Base-by-base conservation (phyloP, 2,329 filamentous ascomycete genomes). In the Gnomoniopsis sp. region DNA sequence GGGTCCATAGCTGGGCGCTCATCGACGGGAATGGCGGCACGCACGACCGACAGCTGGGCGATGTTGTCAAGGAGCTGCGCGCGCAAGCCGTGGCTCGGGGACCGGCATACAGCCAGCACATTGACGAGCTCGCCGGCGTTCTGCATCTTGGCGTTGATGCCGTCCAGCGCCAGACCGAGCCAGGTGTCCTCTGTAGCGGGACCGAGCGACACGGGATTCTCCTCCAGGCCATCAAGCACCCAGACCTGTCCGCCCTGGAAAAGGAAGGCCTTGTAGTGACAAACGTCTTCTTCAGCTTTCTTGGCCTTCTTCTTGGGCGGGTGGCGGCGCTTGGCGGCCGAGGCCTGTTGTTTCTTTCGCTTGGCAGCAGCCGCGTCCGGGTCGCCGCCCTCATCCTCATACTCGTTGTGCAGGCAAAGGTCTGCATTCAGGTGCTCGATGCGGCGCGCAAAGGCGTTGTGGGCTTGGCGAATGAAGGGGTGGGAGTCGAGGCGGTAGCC, bases 191-290 rank as follows among this genome's bases (percentile, higher is more conserved):
- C 70, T 17, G 54, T 30, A n/a, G 54, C 63, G 62, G 57, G 70
- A 74, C 87, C 88, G 57, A 92, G 77, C 57, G 79, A 82, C 36
- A 85, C 81, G 3, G 91, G 93, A 63, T 87, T 84, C 46, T 77
- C 77, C 70, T 93, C 86, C 22, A 97, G 77, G 4, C 93, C 93
- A 71, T 98, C 93, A 6, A 98, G 84, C 70, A 93, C 90, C 91
- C 91, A 97, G 15, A 96, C 83, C 57, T 84, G 78, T 2, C 84
- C 87, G 21, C 33, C 79, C 15, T 86, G 82, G 2, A 91, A 90
- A 33, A 97, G 86, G 68, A 93, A 96, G 7, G 92, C 93, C 63
- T 96, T 88, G 71, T 95, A 98, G 69, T 98, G 93, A 68, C 88
- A 95, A 0, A 84, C 87, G 14, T 83, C 80, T n/a, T 90, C 83